Conservation (phyloP, 2,329 filamentous ascomycete species). For the Aspergillus fijiensis region DNA sequence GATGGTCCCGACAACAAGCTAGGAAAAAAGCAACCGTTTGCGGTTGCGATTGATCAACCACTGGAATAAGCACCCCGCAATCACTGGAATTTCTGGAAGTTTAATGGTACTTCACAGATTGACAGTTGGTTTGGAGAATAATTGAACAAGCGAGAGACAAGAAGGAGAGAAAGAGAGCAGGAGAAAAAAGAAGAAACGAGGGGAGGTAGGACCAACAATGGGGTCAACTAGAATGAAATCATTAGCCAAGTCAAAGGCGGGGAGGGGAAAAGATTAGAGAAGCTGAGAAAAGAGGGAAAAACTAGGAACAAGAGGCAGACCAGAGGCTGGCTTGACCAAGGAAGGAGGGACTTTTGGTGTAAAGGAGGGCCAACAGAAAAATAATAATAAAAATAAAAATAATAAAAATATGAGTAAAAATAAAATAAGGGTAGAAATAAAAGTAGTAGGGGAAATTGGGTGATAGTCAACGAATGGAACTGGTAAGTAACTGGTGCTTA, state of each 20-base stretch:
- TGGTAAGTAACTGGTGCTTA: no score
- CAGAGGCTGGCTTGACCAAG: slow-evolving; percentile 9
- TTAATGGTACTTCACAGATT: neutral
- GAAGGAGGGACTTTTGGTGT: slow-evolving; percentile 8
- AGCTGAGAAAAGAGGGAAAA: slow-evolving; percentile 12
- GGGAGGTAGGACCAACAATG: slow-evolving; percentile 1
- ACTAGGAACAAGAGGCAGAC: slow-evolving; percentile 2
- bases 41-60: slow-evolving; percentile 29
- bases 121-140: neutral
- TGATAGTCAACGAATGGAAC: no score
- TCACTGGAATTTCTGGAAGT: slow-evolving; percentile 9
- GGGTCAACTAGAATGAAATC: neutral
- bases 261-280: slow-evolving; percentile 2
- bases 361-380: slow-evolving; percentile 5
- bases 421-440: neutral
- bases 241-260: slow-evolving; percentile 1
- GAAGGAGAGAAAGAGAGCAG: slow-evolving; percentile 1
- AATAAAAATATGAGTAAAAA: neutral
- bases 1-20: slow-evolving; percentile 2
- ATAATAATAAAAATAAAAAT: slow-evolving; percentile 1
- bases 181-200: slow-evolving; percentile 7
- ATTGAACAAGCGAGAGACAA: slow-evolving; percentile 7
- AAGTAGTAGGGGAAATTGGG: neutral
- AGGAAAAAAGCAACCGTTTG: slow-evolving; percentile 34
- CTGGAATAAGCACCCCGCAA: slow-evolving; percentile 20